phyloP scores from a whole-genome alignment of 1,284 basidiomycete genomes.

The Ustilago trichophora region DNA sequence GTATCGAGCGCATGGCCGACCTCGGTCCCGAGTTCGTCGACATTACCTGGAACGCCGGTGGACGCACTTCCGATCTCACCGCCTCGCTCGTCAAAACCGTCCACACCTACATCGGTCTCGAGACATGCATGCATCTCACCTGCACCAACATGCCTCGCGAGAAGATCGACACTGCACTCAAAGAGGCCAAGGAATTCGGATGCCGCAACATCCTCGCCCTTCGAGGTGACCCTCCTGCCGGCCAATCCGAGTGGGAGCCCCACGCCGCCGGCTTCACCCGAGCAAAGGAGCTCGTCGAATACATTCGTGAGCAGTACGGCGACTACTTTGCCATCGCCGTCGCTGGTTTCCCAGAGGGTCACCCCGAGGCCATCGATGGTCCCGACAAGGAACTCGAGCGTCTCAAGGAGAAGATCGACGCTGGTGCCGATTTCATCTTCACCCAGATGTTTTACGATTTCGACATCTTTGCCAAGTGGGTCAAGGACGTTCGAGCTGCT shows the following conservation, averaged over 20 bases:
- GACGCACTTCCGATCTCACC: conserved; percentile 75
- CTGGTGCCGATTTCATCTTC: conserved; percentile 88
- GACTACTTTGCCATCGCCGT: conserved; percentile 66
- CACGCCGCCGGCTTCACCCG: conserved; percentile 63
- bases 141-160: conserved; percentile 77
- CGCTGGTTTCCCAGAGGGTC: conserved; percentile 73
- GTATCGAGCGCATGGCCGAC: conserved; percentile 95
- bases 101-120: conserved; percentile 66
- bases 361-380: conserved; percentile 67
- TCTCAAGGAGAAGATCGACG: conserved; percentile 86
- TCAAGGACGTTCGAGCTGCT: conserved; percentile 71
- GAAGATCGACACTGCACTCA: conserved; percentile 88
- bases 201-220: conserved; percentile 95
- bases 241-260: conserved; percentile 69
- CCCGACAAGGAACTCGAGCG: conserved; percentile 77
- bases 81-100: conserved; percentile 85
- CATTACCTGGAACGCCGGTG: conserved; percentile 98
- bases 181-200: conserved; percentile 90
- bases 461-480: conserved; percentile 84
- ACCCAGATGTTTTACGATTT: conserved; percentile 96
- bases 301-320: conserved; percentile 62
- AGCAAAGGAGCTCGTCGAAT: conserved; percentile 62
- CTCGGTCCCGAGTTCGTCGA: conserved; percentile 98
- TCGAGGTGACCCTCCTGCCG: conserved; percentile 72
- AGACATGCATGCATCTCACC: conserved; percentile 67